phyloP scores from a whole-genome alignment of 1,139 yeast species.

The Debaryomyces sp. region DNA sequence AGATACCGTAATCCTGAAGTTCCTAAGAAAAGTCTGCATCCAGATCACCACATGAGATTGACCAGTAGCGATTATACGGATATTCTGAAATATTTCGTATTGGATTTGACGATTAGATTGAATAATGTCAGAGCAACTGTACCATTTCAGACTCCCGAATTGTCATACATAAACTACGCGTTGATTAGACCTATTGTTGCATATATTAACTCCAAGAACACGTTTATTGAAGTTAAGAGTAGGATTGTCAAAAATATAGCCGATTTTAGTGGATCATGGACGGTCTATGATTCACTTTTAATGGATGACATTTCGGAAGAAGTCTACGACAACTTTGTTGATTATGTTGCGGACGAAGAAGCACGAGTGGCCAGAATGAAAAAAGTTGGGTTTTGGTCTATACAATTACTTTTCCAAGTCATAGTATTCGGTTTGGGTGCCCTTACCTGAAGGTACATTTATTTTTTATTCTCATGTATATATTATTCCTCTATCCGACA shows the following conservation, averaged over 20 bases:
- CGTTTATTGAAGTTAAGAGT: conserved; percentile 86
- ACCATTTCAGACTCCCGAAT: conserved; percentile 81
- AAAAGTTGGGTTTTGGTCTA: conserved; percentile 91
- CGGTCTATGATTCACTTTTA: conserved; percentile 83
- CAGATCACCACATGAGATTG: conserved; percentile 31
- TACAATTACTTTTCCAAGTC: conserved; percentile 81
- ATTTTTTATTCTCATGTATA: conserved; percentile 1
- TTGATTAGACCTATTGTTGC: conserved; percentile 93
- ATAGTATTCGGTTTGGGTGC: conserved; percentile 79
- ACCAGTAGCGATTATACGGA: conserved; percentile 32
- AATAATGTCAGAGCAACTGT: conserved; percentile 87
- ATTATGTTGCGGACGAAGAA: conserved; percentile 87
- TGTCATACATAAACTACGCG: conserved; percentile 89
- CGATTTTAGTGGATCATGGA: conserved; percentile 97
- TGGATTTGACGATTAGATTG: conserved; percentile 76
- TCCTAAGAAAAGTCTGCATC: conserved; percentile 27
- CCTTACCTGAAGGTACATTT: conserved; percentile 20
- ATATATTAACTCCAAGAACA: conserved; percentile 85
- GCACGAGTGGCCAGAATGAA: conserved; percentile 69
- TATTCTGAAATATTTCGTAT: conserved; percentile 61
- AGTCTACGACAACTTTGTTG: conserved; percentile 87
- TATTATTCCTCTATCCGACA: neutral
- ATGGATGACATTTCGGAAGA: conserved; percentile 92
- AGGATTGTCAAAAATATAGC: conserved; percentile 75
- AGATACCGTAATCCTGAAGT: conserved; percentile 42